Conservation (phyloP, 306 rosid species). For the Pyrus bretschneideri region DNA sequence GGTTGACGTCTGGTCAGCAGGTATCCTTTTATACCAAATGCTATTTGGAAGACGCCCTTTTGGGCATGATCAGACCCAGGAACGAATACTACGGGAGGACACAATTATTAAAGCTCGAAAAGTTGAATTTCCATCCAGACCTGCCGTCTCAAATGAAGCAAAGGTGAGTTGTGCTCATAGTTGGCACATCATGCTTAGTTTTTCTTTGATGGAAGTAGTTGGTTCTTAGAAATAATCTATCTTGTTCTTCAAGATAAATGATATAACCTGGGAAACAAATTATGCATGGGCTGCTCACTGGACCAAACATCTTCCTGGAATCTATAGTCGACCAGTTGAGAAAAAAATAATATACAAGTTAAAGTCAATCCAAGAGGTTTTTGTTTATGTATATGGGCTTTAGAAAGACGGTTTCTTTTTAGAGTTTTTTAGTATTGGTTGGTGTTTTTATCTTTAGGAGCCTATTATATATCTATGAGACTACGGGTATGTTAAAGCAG, state of each 20-base stretch:
- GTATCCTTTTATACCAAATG: constrained; percentile 88
- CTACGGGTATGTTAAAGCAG: background rate
- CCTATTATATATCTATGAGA: background rate
- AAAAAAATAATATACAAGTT: background rate
- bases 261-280: background rate
- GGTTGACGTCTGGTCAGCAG: constrained; percentile 99
- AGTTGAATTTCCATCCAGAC: constrained; percentile 90
- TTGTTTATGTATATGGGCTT: background rate
- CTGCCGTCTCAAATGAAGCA: constrained; percentile 88
- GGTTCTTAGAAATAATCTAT: background rate
- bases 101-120: constrained; percentile 95
- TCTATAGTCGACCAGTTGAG: background rate
- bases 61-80: constrained; percentile 95
- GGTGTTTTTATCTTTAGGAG: background rate
- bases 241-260: background rate
- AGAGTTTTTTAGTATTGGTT: background rate
- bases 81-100: constrained; percentile 95
- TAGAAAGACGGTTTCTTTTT: background rate
- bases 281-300: background rate
- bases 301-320: background rate
- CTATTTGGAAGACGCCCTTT: constrained; percentile 94
- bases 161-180: constrained; percentile 53
- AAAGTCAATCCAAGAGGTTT: background rate
- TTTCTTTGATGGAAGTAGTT: background rate
- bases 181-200: background rate